These are phyloP conservation scores for Rhodomyrtus tomentosa DNA, from an alignment of 345 rosid genomes.

Conservation along the genomic window DNA sequence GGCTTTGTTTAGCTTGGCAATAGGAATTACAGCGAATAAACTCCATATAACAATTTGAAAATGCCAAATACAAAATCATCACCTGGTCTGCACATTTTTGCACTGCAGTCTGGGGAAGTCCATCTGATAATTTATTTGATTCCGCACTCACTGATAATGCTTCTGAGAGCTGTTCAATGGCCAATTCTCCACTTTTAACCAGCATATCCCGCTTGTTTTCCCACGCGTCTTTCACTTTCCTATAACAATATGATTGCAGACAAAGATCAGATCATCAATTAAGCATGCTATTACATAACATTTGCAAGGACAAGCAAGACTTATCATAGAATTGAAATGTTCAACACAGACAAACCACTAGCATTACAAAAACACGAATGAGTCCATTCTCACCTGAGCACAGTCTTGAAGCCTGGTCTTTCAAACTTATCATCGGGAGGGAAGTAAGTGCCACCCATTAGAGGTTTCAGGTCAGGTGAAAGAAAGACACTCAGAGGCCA, in stretches of 20 bases:
- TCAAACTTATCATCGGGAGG: conserved; percentile 86
- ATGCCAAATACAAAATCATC: background rate
- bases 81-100: conserved; percentile 80
- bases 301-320: background rate
- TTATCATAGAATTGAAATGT: background rate
- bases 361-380: background rate
- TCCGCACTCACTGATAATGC: conserved; percentile 64
- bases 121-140: conserved; percentile 53
- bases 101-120: conserved; percentile 37
- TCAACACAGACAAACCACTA: background rate
- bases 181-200: conserved; percentile 65
- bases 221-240: conserved; percentile 88
- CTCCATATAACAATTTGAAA: background rate
- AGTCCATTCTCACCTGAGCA: conserved; percentile 33
- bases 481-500: conserved; percentile 92
- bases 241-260: background rate
- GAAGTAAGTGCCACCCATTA: conserved; percentile 96
- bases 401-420: conserved; percentile 87
- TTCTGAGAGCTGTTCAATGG: conserved; percentile 79
- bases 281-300: background rate
- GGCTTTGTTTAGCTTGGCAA: background rate
- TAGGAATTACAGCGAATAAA: background rate
- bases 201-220: conserved; percentile 54
- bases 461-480: conserved; percentile 88
- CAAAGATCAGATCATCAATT: background rate